These are phyloP conservation scores for Metschnikowia hibisci DNA, from an alignment of 805 yeast genomes.

Conservation along the genomic window DNA sequence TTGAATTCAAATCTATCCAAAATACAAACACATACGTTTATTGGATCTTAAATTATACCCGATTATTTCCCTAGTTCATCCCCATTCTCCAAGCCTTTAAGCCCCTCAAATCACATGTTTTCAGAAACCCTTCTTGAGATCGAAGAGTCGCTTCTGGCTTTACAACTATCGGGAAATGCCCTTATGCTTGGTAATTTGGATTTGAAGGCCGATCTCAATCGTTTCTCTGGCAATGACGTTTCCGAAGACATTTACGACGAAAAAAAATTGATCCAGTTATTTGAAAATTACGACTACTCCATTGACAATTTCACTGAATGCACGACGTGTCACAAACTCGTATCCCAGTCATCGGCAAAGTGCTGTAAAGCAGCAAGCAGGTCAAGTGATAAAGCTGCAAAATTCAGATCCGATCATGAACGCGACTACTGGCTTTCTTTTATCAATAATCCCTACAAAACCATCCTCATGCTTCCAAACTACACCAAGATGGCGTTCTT, in stretches of 20 bases:
- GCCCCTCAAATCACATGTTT: constrained; percentile 10
- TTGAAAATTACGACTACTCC: constrained; percentile 12
- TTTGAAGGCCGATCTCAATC: constrained; percentile 18
- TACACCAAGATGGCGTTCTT: constrained; percentile 43
- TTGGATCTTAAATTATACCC: too few relatives aligned
- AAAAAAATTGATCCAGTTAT: constrained; percentile 3
- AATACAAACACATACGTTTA: too few relatives aligned
- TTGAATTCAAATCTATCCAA: too few relatives aligned
- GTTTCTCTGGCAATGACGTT: constrained; percentile 9
- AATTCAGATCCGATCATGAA: constrained; percentile 22
- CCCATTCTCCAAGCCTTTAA: too few relatives aligned
- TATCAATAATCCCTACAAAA: constrained; percentile 40
- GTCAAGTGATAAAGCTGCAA: constrained; percentile 2
- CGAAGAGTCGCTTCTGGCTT: constrained; percentile 17
- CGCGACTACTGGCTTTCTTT: constrained; percentile 43
- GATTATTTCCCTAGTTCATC: too few relatives aligned
- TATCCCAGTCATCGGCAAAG: constrained; percentile 2
- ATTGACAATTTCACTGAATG: constrained; percentile 14
- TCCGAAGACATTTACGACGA: constrained; percentile 4
- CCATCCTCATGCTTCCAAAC: constrained; percentile 45
- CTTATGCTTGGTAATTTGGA: constrained; percentile 18
- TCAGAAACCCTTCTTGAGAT: constrained; percentile 18
- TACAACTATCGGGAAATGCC: constrained; percentile 10
- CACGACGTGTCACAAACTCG: constrained; percentile 7
- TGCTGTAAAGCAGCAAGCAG: constrained; percentile 11